These are phyloP conservation scores for Incumbomyces delicatus DNA, from an alignment of 2,329 filamentous ascomycete species.

Conservation along the genomic window DNA sequence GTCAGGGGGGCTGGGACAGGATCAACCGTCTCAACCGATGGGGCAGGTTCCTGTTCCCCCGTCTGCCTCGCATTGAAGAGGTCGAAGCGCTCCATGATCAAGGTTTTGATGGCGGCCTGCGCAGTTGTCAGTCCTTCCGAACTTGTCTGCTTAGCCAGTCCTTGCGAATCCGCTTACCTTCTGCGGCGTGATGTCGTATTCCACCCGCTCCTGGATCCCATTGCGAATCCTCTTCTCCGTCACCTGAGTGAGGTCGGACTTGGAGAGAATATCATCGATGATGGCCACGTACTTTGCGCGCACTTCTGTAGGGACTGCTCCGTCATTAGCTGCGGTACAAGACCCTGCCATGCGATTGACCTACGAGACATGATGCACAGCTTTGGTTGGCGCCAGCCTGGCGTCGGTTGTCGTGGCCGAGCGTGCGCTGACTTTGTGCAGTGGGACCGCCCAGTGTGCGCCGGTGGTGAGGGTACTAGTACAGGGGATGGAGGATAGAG, in stretches of 20 bases:
- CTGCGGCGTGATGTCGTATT: constrained; percentile 51
- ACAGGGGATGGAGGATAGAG: too few species aligned
- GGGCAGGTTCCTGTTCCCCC: constrained; percentile 28
- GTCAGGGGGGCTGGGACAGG: constrained; percentile 13
- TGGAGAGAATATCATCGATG: constrained; percentile 53
- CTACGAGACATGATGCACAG: neutral
- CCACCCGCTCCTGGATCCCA: constrained; percentile 50
- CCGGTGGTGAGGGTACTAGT: too few species aligned
- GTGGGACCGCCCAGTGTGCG: too few species aligned
- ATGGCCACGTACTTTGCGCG: constrained; percentile 45
- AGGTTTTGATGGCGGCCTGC: constrained; percentile 58
- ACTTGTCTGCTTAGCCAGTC: neutral
- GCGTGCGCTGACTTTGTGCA: neutral
- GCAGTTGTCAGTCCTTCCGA: neutral
- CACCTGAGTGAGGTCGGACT: constrained; percentile 53
- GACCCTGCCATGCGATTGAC: neutral
- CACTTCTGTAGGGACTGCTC: constrained; percentile 39
- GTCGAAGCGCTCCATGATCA: constrained; percentile 68
- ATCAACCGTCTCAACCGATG: constrained; percentile 21
- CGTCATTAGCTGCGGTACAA: constrained; percentile 7
- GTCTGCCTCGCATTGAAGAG: constrained; percentile 47
- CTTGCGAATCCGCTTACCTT: constrained; percentile 40
- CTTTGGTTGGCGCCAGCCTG: too few species aligned
- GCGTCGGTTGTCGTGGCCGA: too few species aligned
- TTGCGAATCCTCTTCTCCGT: constrained; percentile 57